phyloP scores from a whole-genome alignment of 208 protist species.

The Leishmania martiniquensis region DNA sequence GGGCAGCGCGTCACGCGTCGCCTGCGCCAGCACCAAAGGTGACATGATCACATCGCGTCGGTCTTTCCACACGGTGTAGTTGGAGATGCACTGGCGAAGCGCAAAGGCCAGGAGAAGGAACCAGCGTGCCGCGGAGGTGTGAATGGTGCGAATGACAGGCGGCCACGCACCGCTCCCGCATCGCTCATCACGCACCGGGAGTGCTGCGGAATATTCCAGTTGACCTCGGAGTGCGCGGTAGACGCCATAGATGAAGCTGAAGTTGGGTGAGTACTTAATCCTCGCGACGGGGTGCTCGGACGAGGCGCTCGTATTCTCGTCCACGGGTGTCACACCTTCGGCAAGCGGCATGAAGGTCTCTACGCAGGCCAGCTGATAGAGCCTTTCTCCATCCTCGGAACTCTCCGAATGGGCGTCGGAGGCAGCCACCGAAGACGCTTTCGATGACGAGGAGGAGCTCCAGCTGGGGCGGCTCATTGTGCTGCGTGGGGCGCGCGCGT shows the following conservation, averaged over 20 bases:
- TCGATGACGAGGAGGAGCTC: background rate
- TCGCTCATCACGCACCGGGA: background rate
- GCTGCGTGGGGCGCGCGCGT: background rate
- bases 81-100: slow-evolving; percentile 44
- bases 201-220: slow-evolving; percentile 5
- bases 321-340: slow-evolving; percentile 31
- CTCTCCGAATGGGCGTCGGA: slow-evolving; percentile 3
- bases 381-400: slow-evolving; percentile 18
- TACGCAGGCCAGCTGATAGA: slow-evolving; percentile 44
- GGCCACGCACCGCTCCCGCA: background rate
- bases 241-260: slow-evolving; percentile 57
- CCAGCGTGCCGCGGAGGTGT: slow-evolving; percentile 51
- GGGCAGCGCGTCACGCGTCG: slow-evolving; percentile 32
- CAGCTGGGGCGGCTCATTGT: background rate
- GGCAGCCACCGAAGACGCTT: background rate
- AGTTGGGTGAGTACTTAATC: slow-evolving; percentile 52
- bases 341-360: slow-evolving; percentile 41
- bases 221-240: slow-evolving; percentile 50
- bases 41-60: slow-evolving; percentile 64
- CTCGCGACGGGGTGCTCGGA: slow-evolving; percentile 40
- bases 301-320: slow-evolving; percentile 31
- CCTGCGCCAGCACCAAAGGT: slow-evolving; percentile 25
- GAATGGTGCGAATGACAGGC: slow-evolving; percentile 16
- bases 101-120: slow-evolving; percentile 73
- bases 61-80: slow-evolving; percentile 85